phyloP scores from a whole-genome alignment of 2,329 filamentous ascomycete species.

The Aspergillus sp. region DNA sequence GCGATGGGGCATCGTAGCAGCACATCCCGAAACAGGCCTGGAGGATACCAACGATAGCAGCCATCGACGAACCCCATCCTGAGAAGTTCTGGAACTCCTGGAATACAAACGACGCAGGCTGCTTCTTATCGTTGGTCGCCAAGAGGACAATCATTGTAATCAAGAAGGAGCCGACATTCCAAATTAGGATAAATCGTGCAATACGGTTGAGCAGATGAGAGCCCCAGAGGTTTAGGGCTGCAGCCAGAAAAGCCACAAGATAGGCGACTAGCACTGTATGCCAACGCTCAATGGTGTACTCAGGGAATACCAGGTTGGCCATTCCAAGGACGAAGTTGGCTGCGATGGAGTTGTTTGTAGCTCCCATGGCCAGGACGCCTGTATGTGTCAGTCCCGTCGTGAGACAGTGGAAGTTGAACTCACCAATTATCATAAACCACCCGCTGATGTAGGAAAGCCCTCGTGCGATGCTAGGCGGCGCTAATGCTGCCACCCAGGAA shows the following conservation, averaged over 20 bases:
- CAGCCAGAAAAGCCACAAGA: slow-evolving; percentile 38
- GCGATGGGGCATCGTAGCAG: slow-evolving; percentile 40
- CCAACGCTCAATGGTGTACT: slow-evolving; percentile 48
- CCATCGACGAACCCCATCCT: slow-evolving; percentile 45
- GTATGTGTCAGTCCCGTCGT: slow-evolving; percentile 13
- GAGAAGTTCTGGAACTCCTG: slow-evolving; percentile 47
- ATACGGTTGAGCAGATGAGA: slow-evolving; percentile 46
- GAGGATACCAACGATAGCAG: slow-evolving; percentile 46
- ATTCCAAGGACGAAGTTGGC: slow-evolving; percentile 50
- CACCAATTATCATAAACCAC: slow-evolving; percentile 45
- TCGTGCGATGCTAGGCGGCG: slow-evolving; percentile 40
- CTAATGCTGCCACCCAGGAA: slow-evolving; percentile 50
- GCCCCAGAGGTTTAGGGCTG: slow-evolving; percentile 44
- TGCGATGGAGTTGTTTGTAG: slow-evolving; percentile 47
- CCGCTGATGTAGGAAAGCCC: slow-evolving; percentile 40
- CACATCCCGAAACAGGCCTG: slow-evolving; percentile 51
- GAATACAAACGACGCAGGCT: slow-evolving; percentile 49
- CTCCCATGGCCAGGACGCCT: slow-evolving; percentile 47
- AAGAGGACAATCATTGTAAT: slow-evolving; percentile 46
- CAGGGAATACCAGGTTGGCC: slow-evolving; percentile 45
- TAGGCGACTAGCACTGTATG: slow-evolving; percentile 49
- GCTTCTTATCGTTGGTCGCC: slow-evolving; percentile 47
- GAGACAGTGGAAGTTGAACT: slow-evolving; percentile 3
- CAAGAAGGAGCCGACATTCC: slow-evolving; percentile 48
- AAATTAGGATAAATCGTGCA: slow-evolving; percentile 43